Conservation (phyloP, 2,329 filamentous ascomycete species). For the Purpureocillium takamizusanense region DNA sequence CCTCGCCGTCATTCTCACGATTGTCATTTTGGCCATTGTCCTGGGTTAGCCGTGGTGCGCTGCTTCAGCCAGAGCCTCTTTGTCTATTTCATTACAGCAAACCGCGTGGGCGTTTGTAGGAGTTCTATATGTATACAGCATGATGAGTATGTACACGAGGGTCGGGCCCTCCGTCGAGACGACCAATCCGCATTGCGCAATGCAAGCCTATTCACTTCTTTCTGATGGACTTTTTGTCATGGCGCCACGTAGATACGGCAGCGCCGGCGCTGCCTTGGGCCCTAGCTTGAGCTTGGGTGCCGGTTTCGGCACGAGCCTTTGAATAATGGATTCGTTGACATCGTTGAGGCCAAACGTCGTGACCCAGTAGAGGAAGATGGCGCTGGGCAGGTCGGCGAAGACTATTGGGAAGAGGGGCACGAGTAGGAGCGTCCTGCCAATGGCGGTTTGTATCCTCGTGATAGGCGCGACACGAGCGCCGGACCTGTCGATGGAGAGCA, state of each 20-base stretch:
- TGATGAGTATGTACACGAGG: conserved; percentile 7
- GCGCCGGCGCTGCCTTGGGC: conserved; percentile 3
- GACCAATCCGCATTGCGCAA: conserved; percentile 1
- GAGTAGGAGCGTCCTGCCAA: conserved; percentile 22
- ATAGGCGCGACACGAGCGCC: conserved; percentile 9
- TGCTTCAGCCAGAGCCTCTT: conserved; percentile 1
- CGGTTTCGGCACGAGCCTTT: conserved; percentile 11
- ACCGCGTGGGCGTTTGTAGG: conserved; percentile 6
- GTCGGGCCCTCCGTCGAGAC: conserved; percentile 1
- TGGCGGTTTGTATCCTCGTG: conserved; percentile 13
- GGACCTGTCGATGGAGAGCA: conserved; percentile 13
- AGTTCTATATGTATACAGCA: conserved; percentile 6
- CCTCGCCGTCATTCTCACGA: conserved; percentile 76
- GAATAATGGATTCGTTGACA: conserved; percentile 22
- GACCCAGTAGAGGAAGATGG: conserved; percentile 31
- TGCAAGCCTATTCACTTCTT: conserved; percentile 8
- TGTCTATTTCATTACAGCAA: not conserved
- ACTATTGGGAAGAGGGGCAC: conserved; percentile 24
- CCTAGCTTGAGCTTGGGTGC: conserved; percentile 8
- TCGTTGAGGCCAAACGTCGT: conserved; percentile 24
- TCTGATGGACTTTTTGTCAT: not conserved
- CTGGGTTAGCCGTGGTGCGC: conserved; percentile 46
- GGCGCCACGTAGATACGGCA: conserved; percentile 12
- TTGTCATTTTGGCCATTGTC: conserved; percentile 80
- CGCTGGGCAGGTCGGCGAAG: conserved; percentile 26